Percentiles rank a stretch among this genome's conserved stretches.
Conservation (phyloP, 768 basidiomycete species). For the Bullera alba region DNA sequence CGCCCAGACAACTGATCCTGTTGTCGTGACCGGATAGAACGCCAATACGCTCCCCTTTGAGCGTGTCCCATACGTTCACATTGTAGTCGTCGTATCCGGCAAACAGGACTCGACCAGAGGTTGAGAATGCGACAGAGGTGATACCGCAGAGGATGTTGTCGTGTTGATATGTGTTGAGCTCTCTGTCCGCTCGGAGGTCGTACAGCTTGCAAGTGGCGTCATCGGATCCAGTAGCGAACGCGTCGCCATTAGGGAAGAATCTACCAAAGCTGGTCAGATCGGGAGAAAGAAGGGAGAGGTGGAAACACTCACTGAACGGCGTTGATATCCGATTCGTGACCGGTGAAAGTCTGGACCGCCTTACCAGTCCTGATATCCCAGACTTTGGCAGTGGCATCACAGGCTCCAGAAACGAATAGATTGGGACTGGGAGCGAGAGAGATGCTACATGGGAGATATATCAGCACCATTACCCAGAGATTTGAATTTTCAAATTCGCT, state of each 20-base stretch:
- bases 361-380: constrained; percentile 99
- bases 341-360: constrained; percentile 96
- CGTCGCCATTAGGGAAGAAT: constrained; percentile 99
- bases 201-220: constrained; percentile 97
- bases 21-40: constrained; percentile 98
- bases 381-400: constrained; percentile 94
- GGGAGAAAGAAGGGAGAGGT: not conserved
- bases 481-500: no score
- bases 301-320: constrained; percentile 78
- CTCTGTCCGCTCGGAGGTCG: constrained; percentile 94
- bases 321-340: constrained; percentile 98
- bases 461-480: not conserved
- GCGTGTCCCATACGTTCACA: constrained; percentile 98
- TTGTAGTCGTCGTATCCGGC: constrained; percentile 99
- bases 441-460: constrained; percentile 53
- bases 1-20: constrained; percentile 91
- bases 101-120: constrained; percentile 92
- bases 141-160: constrained; percentile 99
- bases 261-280: constrained; percentile 49
- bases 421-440: constrained; percentile 91
- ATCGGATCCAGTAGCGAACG: constrained; percentile 96
- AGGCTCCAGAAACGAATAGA: constrained; percentile 97
- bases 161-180: constrained; percentile 92
- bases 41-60: constrained; percentile 96
- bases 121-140: constrained; percentile 97